A percentile compares a stretch with the other conserved stretches of the same genome.
Conservation (phyloP, 805 yeast genomes). For the Candida orba region DNA sequence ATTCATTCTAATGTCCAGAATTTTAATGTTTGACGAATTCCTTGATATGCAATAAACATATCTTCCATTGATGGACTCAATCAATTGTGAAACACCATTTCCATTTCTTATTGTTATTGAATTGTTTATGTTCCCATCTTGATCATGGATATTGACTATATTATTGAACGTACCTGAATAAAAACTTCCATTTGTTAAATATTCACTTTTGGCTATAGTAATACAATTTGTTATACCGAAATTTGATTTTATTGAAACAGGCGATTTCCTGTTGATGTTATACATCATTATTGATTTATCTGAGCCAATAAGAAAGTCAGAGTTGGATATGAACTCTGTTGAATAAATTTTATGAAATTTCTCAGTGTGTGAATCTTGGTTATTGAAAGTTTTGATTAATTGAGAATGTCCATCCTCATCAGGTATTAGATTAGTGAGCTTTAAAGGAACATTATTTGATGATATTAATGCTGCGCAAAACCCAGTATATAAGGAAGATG, state of each 20-base stretch:
- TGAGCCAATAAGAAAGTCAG: constrained; percentile 27
- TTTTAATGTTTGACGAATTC: constrained; percentile 22
- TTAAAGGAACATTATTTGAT: constrained; percentile 30
- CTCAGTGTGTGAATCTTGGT: constrained; percentile 27
- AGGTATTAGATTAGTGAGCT: constrained; percentile 21
- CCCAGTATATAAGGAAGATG: constrained; percentile 26
- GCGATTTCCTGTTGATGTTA: constrained; percentile 23
- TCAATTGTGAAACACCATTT: constrained; percentile 29
- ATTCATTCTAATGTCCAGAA: constrained; percentile 30
- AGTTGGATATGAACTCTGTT: constrained; percentile 17
- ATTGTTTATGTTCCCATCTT: constrained; percentile 16
- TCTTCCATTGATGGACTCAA: constrained; percentile 30
- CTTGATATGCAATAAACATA: constrained; percentile 29
- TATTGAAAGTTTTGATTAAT: constrained; percentile 23
- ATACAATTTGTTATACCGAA: constrained; percentile 17
- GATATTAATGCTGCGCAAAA: constrained; percentile 24
- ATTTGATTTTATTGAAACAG: constrained; percentile 7
- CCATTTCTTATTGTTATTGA: constrained; percentile 14
- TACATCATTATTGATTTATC: constrained; percentile 23
- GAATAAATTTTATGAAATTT: constrained; percentile 26
- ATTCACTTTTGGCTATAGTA: constrained; percentile 3
- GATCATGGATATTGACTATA: constrained; percentile 25
- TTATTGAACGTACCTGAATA: constrained; percentile 29
- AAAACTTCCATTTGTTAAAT: constrained; percentile 12
- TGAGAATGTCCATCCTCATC: constrained; percentile 11